A percentile compares a stretch with the other conserved stretches of the same genome.
Evolutionary conservation across 1,139 yeast genomes (phyloP).

Genomic region (Candida albicans): DNA sequence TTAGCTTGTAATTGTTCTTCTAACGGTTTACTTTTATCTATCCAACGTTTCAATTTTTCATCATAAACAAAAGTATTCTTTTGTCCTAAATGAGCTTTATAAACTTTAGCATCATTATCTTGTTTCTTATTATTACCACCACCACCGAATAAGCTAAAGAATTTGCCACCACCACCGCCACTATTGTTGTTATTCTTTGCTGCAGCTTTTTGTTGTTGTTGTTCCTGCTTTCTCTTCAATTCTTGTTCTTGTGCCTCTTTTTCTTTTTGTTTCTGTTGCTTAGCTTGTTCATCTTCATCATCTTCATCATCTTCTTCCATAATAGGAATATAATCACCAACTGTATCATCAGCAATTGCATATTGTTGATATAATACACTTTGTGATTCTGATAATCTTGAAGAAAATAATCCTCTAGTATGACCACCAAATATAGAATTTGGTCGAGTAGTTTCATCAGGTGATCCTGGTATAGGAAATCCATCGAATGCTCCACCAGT

Average conservation of each 20-base stretch:
- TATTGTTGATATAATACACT: constrained; percentile 49
- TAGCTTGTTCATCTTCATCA: constrained; percentile 27
- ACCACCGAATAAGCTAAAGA: constrained; percentile 2
- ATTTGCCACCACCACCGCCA: background rate
- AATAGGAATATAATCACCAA: constrained; percentile 44
- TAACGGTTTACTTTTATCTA: constrained; percentile 67
- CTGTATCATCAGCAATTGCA: constrained; percentile 50
- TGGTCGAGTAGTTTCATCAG: constrained; percentile 47
- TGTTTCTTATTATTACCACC: constrained; percentile 2
- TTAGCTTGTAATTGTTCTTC: constrained; percentile 64
- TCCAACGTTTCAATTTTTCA: constrained; percentile 85
- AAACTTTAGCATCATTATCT: constrained; percentile 3
- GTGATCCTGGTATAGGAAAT: constrained; percentile 51
- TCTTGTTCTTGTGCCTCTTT: constrained; percentile 15
- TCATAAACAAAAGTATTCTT: constrained; percentile 75
- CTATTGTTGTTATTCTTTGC: background rate
- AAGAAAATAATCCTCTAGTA: constrained; percentile 24
- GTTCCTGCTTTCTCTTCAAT: constrained; percentile 7
- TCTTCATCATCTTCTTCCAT: constrained; percentile 50
- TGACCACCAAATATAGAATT: constrained; percentile 44
- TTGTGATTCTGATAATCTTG: constrained; percentile 47
- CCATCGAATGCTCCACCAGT: constrained; percentile 24
- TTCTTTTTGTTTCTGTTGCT: constrained; percentile 17
- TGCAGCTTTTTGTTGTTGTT: constrained; percentile 8
- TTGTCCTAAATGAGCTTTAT: constrained; percentile 78